Base-by-base conservation (phyloP, 208 protist genomes). In the Vickermania ingenoplastis region DNA sequence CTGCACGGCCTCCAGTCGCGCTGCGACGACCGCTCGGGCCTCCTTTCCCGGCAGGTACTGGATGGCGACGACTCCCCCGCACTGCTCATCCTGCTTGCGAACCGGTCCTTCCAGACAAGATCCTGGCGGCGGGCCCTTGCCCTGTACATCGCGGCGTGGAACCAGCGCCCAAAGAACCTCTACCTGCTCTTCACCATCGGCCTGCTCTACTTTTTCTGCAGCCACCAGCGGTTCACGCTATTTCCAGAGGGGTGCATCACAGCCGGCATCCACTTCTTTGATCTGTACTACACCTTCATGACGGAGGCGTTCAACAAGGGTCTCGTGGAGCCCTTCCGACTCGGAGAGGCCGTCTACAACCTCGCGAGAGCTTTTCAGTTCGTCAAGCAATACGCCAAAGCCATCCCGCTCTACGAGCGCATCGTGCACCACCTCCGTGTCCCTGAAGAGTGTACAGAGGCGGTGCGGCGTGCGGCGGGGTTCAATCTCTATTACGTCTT, bases 271-370 rank as follows among this genome's bases (percentile, higher is more conserved):
- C 79, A 87, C 69, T 95, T 92, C 67, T 59, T 95, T 26, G 63
- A 55, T 1, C 74, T 54, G 24, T 95, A 95, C 59, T 83, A 88
- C 61, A 69, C 67, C 14, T n/a, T 17, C 11, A 63, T 84, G 28
- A 55, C 79, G 30, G 64, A 76, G 13, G 67, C 73, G 3, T 22
- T 82, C 48, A 77, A 77, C 49, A 61, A 76, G 14, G 28, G 59
- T 21, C 36, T 7, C 36, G 36, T 45, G 11, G 36, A 45, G 36
- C 11, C 11, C 11, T 45, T 7, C 11, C 63, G 73, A 22, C 65
- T 60, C 0, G 88, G 84, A 11, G 89, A 95, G 75, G 77, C 78
- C 3, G 61, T 89, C 13, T 95, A 92, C 75, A 95, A 95, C 77
- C 66, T 73, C n/a, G 89, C 85, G 1, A 69, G 85, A 31, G 78